Evolutionary conservation across 1,139 yeast genomes (phyloP).

Genomic region (Scheffersomyces quercinus): DNA sequence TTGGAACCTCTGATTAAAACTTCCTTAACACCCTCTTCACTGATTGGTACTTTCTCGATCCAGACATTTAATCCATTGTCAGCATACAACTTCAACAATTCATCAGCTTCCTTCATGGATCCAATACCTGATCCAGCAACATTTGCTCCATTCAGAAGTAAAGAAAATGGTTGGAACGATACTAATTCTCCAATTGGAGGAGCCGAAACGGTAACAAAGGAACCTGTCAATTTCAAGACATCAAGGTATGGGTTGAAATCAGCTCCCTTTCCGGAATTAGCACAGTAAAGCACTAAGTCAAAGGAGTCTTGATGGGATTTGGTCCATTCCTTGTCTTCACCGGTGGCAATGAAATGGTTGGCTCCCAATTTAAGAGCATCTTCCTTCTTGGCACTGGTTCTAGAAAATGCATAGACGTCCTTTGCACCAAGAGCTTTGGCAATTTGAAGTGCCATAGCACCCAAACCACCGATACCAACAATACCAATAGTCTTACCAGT

Average conservation of each 20-base stretch:
- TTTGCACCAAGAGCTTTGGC: slow-evolving; percentile 61
- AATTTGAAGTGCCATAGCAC: slow-evolving; percentile 59
- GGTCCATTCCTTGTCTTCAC: slow-evolving; percentile 41
- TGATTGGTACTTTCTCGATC: slow-evolving; percentile 58
- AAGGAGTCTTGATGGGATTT: slow-evolving; percentile 28
- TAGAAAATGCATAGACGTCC: slow-evolving; percentile 50
- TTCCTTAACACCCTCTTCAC: slow-evolving; percentile 49
- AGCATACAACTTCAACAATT: slow-evolving; percentile 55
- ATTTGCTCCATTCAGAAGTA: slow-evolving; percentile 45
- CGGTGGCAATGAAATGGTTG: slow-evolving; percentile 51
- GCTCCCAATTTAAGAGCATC: slow-evolving; percentile 58
- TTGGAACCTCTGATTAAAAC: slow-evolving; percentile 51
- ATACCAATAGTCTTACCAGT: slow-evolving; percentile 52
- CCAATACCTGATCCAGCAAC: slow-evolving; percentile 49
- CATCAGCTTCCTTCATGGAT: slow-evolving; percentile 54
- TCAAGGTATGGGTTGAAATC: slow-evolving; percentile 21
- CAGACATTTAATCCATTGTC: slow-evolving; percentile 55
- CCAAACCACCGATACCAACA: slow-evolving; percentile 62
- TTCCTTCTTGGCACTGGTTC: slow-evolving; percentile 47
- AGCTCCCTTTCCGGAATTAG: slow-evolving; percentile 39
- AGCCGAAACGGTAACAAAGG: slow-evolving; percentile 27
- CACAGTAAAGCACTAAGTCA: slow-evolving; percentile 53
- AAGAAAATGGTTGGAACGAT: slow-evolving; percentile 43
- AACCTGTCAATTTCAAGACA: slow-evolving; percentile 24
- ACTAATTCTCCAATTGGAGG: slow-evolving; percentile 29